A percentile compares a stretch with the other conserved stretches of the same genome.
Evolutionary conservation across 495 filamentous ascomycete species (phyloP).

Genomic region (Achaetomiella virescens): DNA sequence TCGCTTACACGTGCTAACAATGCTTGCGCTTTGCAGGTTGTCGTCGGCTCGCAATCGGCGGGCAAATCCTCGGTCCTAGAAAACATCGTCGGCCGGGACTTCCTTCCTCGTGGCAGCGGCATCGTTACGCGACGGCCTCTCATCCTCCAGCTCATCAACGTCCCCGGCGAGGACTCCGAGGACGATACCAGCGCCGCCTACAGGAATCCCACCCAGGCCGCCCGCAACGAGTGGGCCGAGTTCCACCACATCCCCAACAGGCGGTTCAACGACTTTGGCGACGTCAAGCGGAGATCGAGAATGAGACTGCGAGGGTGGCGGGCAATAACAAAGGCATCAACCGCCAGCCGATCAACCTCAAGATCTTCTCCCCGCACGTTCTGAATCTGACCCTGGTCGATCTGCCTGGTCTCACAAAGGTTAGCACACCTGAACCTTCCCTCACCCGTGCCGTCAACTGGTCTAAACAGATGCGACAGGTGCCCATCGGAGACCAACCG

Average conservation of each 20-base stretch:
- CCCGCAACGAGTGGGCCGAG: slow-evolving; percentile 80
- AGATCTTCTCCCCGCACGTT: slow-evolving; percentile 97
- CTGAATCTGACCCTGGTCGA: slow-evolving; percentile 95
- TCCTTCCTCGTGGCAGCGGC: slow-evolving; percentile 90
- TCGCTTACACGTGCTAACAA: not conserved
- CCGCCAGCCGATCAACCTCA: slow-evolving; percentile 93
- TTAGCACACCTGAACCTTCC: slow-evolving; percentile 29
- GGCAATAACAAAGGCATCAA: slow-evolving; percentile 99
- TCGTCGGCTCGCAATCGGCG: slow-evolving; percentile 96
- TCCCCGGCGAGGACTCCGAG: slow-evolving; percentile 73
- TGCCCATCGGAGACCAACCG: slow-evolving; percentile 96
- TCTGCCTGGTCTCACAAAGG: slow-evolving; percentile 93
- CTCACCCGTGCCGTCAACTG: slow-evolving; percentile 1
- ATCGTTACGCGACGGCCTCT: slow-evolving; percentile 93
- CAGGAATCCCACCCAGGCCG: slow-evolving; percentile 38
- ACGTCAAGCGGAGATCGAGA: slow-evolving; percentile 97
- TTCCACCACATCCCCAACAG: slow-evolving; percentile 91
- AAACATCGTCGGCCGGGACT: slow-evolving; percentile 97
- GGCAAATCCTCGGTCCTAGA: slow-evolving; percentile 99
- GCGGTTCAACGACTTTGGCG: slow-evolving; percentile 83
- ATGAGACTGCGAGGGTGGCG: slow-evolving; percentile 89
- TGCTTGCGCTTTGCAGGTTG: slow-evolving; percentile 58
- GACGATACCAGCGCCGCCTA: slow-evolving; percentile 51
- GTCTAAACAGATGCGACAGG: slow-evolving; percentile 38
- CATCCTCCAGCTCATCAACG: slow-evolving; percentile 96